phyloP scores from a whole-genome alignment of 768 basidiomycete genomes.

The Suillus bovinus region DNA sequence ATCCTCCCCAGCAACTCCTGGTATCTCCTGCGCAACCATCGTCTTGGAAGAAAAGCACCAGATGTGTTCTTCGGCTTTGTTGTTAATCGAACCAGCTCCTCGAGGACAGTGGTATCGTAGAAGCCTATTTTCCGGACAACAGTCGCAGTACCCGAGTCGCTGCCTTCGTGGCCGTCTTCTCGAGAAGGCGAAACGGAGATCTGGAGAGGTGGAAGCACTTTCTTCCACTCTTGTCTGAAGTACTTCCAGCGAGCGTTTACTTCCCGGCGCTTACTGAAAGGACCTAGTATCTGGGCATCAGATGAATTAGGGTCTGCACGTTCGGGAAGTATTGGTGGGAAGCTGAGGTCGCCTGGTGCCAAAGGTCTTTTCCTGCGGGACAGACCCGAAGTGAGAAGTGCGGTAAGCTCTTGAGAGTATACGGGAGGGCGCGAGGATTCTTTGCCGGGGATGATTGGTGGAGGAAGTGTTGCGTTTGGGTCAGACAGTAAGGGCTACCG shows the following conservation, averaged over 20 bases:
- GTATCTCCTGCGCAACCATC: slow-evolving; percentile 52
- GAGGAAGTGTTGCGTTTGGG: slow-evolving; percentile 40
- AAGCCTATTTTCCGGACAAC: slow-evolving; percentile 41
- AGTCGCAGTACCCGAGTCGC: slow-evolving; percentile 17
- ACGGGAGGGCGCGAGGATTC: slow-evolving; percentile 62
- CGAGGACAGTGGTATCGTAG: slow-evolving; percentile 43
- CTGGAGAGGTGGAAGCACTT: slow-evolving; percentile 62
- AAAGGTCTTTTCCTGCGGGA: slow-evolving; percentile 51
- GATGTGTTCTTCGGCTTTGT: slow-evolving; percentile 30
- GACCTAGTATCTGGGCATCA: slow-evolving; percentile 61
- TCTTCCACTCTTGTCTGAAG: slow-evolving; percentile 54
- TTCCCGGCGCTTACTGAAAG: slow-evolving; percentile 71
- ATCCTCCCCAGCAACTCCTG: slow-evolving; percentile 58
- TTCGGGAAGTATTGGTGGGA: slow-evolving; percentile 57
- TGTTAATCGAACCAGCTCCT: slow-evolving; percentile 48
- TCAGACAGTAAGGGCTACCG: slow-evolving; percentile 57
- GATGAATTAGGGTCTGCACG: slow-evolving; percentile 57
- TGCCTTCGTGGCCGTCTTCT: slow-evolving; percentile 6
- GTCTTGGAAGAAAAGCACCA: slow-evolving; percentile 18
- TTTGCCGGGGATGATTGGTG: slow-evolving; percentile 50
- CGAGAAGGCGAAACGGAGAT: slow-evolving; percentile 31
- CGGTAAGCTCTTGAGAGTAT: slow-evolving; percentile 60
- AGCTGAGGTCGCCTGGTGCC: slow-evolving; percentile 37
- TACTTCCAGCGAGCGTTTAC: slow-evolving; percentile 72
- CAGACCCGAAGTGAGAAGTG: slow-evolving; percentile 56